phyloP scores from a whole-genome alignment of 768 basidiomycete species.

The Russula emetica region DNA sequence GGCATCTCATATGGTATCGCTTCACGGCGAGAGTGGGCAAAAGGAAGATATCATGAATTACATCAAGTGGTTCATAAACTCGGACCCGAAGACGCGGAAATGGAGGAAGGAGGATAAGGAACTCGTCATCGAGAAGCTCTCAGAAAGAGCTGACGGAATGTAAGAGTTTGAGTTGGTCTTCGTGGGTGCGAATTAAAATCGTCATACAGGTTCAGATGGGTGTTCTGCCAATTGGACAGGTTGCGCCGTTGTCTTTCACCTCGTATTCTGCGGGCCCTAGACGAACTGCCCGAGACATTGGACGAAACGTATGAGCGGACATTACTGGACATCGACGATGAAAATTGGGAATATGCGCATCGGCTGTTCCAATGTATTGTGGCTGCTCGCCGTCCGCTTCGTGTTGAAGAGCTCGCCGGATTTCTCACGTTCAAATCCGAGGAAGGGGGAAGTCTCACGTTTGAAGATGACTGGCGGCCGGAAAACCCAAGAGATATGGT shows the following conservation, averaged over 20 bases:
- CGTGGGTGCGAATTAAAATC: no score
- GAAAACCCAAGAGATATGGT: background rate
- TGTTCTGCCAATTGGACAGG: slow-evolving; percentile 1
- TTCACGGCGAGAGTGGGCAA: background rate
- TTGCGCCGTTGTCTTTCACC: background rate
- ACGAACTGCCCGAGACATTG: background rate
- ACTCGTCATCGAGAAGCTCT: background rate
- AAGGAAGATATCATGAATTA: background rate
- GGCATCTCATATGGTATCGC: background rate
- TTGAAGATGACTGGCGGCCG: background rate
- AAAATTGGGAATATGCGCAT: background rate
- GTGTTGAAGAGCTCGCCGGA: slow-evolving; percentile 1
- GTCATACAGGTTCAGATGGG: background rate
- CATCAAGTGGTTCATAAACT: background rate
- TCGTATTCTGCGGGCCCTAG: background rate
- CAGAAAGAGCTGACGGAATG: background rate
- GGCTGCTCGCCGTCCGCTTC: background rate
- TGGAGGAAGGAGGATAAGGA: background rate
- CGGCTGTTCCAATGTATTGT: slow-evolving; percentile 8
- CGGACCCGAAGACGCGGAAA: background rate
- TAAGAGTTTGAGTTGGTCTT: background rate
- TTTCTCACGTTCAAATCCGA: slow-evolving; percentile 1
- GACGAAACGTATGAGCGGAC: background rate
- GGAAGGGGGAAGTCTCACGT: background rate
- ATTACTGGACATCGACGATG: background rate